phyloP scores from a whole-genome alignment of 2,329 filamentous ascomycete genomes.

The Thielaviopsis cerberus region DNA sequence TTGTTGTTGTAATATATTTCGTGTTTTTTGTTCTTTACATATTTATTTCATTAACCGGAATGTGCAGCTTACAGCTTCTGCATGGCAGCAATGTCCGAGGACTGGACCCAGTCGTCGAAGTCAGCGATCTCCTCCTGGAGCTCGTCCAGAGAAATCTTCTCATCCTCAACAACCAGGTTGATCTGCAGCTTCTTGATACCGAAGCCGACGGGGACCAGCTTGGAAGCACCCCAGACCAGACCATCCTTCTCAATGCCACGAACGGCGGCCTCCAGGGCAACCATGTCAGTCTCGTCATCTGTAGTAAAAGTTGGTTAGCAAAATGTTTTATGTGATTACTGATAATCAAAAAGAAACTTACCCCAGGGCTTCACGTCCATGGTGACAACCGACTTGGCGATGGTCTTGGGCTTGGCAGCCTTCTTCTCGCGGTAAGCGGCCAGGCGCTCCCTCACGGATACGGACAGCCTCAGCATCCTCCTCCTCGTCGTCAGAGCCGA shows the following conservation, averaged over 20 bases:
- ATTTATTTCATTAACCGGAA: slow-evolving; percentile 8
- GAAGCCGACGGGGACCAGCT: slow-evolving; percentile 79
- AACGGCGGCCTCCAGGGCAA: slow-evolving; percentile 59
- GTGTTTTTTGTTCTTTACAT: slow-evolving; percentile 9
- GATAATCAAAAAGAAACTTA: slow-evolving; percentile 38
- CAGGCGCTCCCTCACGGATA: slow-evolving; percentile 73
- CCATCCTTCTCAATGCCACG: slow-evolving; percentile 77
- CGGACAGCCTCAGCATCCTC: slow-evolving; percentile 74
- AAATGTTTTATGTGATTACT: too few relatives aligned
- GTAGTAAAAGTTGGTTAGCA: too few relatives aligned
- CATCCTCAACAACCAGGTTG: slow-evolving; percentile 86
- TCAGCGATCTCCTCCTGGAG: slow-evolving; percentile 68
- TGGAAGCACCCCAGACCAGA: slow-evolving; percentile 86
- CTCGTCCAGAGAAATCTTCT: slow-evolving; percentile 52
- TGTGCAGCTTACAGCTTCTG: slow-evolving; percentile 57
- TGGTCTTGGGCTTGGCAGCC: slow-evolving; percentile 75
- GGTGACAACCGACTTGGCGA: slow-evolving; percentile 90
- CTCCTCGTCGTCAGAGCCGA: slow-evolving; percentile 84
- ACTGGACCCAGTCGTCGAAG: slow-evolving; percentile 92
- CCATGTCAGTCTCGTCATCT: slow-evolving; percentile 92
- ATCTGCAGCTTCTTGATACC: slow-evolving; percentile 99
- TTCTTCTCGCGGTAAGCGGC: slow-evolving; percentile 96
- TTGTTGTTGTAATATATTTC: slow-evolving; percentile 1
- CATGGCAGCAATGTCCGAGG: slow-evolving; percentile 77
- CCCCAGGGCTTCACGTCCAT: slow-evolving; percentile 98